A percentile compares a stretch with the other conserved stretches of the same genome.
Evolutionary conservation across 2,329 filamentous ascomycete genomes (phyloP).

Genomic region (Thelonectria olida): DNA sequence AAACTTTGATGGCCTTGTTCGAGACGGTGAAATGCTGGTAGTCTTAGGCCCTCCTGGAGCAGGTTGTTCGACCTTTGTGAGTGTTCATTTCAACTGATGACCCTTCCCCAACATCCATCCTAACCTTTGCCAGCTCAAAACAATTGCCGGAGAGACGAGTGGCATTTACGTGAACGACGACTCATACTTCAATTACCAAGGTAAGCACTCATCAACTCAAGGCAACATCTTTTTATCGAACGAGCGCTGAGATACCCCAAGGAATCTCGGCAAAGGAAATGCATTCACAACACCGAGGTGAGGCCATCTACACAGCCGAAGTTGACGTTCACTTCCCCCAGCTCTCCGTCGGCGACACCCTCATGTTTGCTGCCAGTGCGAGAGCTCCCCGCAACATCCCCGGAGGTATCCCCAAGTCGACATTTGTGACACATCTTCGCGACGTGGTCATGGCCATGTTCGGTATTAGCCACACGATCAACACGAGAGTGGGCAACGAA

Average conservation of each 20-base stretch:
- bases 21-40: constrained; percentile 76
- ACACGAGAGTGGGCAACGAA: constrained; percentile 76
- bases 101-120: too few relatives aligned
- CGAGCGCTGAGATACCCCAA: constrained; percentile 16
- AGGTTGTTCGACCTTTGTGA: constrained; percentile 82
- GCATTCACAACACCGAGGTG: constrained; percentile 62
- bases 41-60: constrained; percentile 74
- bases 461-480: constrained; percentile 73
- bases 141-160: constrained; percentile 80
- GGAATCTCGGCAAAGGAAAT: constrained; percentile 35
- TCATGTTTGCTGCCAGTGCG: constrained; percentile 77
- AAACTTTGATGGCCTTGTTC: constrained; percentile 71
- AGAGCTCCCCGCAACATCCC: constrained; percentile 68
- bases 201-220: constrained; percentile 42
- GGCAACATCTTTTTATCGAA: background rate
- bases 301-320: constrained; percentile 85
- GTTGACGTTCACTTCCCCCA: constrained; percentile 82
- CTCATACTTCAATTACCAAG: constrained; percentile 82
- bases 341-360: constrained; percentile 77
- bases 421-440: constrained; percentile 67
- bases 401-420: constrained; percentile 58
- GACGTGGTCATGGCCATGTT: constrained; percentile 78
- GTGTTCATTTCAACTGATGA: too few relatives aligned
- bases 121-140: too few relatives aligned
- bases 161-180: constrained; percentile 75